Evolutionary conservation across 2,329 filamentous ascomycete genomes (phyloP), one percentile per base, ranked within the genome.

Genomic region (Pleoardoris graminearum): DNA sequence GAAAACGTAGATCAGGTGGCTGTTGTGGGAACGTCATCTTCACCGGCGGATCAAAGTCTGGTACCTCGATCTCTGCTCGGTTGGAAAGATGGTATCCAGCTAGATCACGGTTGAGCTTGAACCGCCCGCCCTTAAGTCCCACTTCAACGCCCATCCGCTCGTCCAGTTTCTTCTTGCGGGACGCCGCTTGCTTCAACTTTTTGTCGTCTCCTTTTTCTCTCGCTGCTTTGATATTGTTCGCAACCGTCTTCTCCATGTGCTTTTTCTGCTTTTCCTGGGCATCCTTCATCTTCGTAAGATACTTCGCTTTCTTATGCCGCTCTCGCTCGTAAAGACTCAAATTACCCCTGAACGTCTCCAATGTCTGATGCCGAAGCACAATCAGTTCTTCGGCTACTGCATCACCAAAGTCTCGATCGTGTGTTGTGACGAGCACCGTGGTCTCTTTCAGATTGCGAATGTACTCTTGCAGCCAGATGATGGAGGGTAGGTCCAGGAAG

Each of bases 171-270:
- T 91, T 93, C 75, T 92, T 89, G 0, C 90, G 81, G 4, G 87
- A 90, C 57, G 91, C 92, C 3, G 90, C 90, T 76, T 92, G 89
- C n/a, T 89, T 85, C 2, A 95, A 79, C 69, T 91, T 92, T 68
- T 93, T 93, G 61, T 91, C 87, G 65, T 95, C 90, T 25, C 90
- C 89, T 22, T 86, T 87, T 42, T 85, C 85, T 68, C 87, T 89
- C 6, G 89, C 91, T 17, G 87, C 83, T 59, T 86, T 87, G 64
- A 91, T 82, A 60, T 89, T 93, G 53, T 86, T 83, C 17, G 82
- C 80, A 45, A 95, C 91, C 0, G 86, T 89, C 61, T 89, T 84
- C 72, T 93, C 86, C 55, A 95, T 89, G 63, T 94, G 89, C 3
- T 88, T 85, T 50, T 85, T 87, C 69, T 95, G 89, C 67, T 85